Evolutionary conservation across 306 rosid genomes (phyloP).

Genomic region (Arachis hypogaea): DNA sequence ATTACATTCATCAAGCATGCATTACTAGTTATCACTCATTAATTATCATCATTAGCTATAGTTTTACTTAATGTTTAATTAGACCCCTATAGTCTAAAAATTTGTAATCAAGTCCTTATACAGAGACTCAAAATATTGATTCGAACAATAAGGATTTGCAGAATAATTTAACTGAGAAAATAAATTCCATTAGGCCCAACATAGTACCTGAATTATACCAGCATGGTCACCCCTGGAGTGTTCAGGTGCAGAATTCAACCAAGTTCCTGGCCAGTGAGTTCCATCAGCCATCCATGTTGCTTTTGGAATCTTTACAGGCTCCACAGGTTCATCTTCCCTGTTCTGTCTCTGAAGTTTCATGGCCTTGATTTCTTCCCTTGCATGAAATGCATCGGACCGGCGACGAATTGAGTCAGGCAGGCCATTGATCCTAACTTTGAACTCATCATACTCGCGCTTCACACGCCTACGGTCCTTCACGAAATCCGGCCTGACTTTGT

Average conservation of each 20-base stretch:
- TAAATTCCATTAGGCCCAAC: constrained; percentile 16
- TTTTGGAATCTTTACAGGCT: constrained; percentile 74
- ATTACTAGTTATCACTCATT: background rate
- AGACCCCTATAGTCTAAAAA: no score
- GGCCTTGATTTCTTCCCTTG: constrained; percentile 92
- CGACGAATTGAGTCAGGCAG: constrained; percentile 95
- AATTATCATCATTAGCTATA: no score
- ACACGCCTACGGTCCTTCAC: constrained; percentile 92
- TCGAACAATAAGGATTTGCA: no score
- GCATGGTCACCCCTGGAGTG: constrained; percentile 92
- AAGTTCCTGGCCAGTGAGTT: constrained; percentile 98
- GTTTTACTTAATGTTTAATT: no score
- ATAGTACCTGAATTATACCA: constrained; percentile 89
- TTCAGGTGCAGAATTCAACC: constrained; percentile 76
- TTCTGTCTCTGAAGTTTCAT: constrained; percentile 88
- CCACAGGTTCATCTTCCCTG: constrained; percentile 71
- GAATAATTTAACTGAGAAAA: background rate
- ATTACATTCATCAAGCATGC: constrained; percentile 24
- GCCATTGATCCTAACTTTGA: constrained; percentile 90
- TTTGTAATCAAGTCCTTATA: no score
- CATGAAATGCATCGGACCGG: constrained; percentile 93
- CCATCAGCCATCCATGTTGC: constrained; percentile 99
- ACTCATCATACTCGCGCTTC: constrained; percentile 98
- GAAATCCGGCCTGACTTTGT: constrained; percentile 84
- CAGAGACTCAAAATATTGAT: no score